Percentiles rank a stretch among this genome's conserved stretches.
phyloP scores from a whole-genome alignment of 805 yeast genomes.

The Wickerhamiella kazuoi region DNA sequence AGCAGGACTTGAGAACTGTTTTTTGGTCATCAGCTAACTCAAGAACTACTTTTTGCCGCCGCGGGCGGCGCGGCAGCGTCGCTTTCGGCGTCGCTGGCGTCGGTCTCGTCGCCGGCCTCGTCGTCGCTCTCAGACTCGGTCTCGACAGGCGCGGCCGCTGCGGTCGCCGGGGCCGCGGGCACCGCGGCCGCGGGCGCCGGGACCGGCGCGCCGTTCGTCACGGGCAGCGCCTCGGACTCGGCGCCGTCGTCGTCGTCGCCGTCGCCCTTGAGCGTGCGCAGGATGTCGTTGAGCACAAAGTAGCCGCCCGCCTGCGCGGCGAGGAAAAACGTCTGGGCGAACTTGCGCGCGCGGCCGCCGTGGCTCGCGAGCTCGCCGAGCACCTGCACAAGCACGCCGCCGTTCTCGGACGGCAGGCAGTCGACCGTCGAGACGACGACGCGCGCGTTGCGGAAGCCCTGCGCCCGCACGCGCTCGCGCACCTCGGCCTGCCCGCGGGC shows the following conservation, averaged over 20 bases:
- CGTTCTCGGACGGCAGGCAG: conserved; percentile 19
- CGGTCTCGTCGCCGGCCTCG: conserved; percentile 3
- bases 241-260: background rate
- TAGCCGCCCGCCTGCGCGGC: conserved; percentile 16
- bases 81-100: conserved; percentile 5
- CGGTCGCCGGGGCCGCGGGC: conserved; percentile 1
- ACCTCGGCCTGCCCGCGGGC: conserved; percentile 20
- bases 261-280: conserved; percentile 20
- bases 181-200: conserved; percentile 2
- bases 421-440: conserved; percentile 24
- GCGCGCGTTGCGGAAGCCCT: conserved; percentile 20
- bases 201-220: background rate
- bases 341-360: conserved; percentile 21
- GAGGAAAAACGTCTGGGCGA: conserved; percentile 25
- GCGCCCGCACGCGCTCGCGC: conserved; percentile 17
- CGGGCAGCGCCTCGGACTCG: background rate
- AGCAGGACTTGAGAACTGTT: too few species aligned
- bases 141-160: background rate
- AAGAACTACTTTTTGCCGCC: too few species aligned
- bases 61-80: conserved; percentile 7
- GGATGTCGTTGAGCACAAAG: conserved; percentile 24
- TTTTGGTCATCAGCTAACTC: too few species aligned
- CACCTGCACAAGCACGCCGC: conserved; percentile 24
- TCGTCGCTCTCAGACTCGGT: background rate
- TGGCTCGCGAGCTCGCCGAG: conserved; percentile 25